A percentile compares a stretch with the other conserved stretches of the same genome.
phyloP scores from a whole-genome alignment of 352 stramenopile species.

The Phytopythium litorale region DNA sequence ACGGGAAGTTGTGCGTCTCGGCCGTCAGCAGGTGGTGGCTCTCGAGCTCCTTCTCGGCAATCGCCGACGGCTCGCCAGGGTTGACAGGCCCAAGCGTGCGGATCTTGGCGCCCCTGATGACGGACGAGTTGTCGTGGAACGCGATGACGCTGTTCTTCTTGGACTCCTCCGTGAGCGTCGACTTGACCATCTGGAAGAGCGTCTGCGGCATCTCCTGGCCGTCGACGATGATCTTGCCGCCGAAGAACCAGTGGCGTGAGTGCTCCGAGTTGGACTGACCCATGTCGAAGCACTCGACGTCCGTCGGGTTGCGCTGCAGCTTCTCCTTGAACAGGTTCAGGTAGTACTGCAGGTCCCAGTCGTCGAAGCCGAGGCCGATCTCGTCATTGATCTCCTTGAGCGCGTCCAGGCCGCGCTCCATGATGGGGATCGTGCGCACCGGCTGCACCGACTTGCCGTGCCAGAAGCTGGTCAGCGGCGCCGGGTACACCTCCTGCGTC shows the following conservation, averaged over 20 bases:
- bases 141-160: slow-evolving; percentile 97
- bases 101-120: slow-evolving; percentile 93
- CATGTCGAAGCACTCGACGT: slow-evolving; percentile 99
- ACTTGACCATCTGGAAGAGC: slow-evolving; percentile 99
- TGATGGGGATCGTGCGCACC: slow-evolving; percentile 92
- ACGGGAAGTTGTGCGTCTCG: slow-evolving; percentile 99
- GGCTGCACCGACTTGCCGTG: slow-evolving; percentile 74
- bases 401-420: slow-evolving; percentile 91
- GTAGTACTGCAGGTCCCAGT: slow-evolving; percentile 99
- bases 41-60: slow-evolving; percentile 66
- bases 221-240: slow-evolving; percentile 98
- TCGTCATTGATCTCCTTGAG: slow-evolving; percentile 95
- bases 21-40: slow-evolving; percentile 97
- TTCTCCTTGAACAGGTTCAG: slow-evolving; percentile 96
- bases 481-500: slow-evolving; percentile 96
- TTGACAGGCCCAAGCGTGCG: slow-evolving; percentile 71
- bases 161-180: slow-evolving; percentile 88
- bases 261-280: slow-evolving; percentile 99
- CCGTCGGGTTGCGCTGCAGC: slow-evolving; percentile 95
- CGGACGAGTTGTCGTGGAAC: slow-evolving; percentile 99
- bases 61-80: slow-evolving; percentile 58
- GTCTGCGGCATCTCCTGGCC: slow-evolving; percentile 95
- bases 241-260: slow-evolving; percentile 99
- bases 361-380: slow-evolving; percentile 97
- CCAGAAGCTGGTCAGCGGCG: slow-evolving; percentile 91